Conservation (phyloP, 331 rosid genomes). For the Rhamnella rubrinervis region DNA sequence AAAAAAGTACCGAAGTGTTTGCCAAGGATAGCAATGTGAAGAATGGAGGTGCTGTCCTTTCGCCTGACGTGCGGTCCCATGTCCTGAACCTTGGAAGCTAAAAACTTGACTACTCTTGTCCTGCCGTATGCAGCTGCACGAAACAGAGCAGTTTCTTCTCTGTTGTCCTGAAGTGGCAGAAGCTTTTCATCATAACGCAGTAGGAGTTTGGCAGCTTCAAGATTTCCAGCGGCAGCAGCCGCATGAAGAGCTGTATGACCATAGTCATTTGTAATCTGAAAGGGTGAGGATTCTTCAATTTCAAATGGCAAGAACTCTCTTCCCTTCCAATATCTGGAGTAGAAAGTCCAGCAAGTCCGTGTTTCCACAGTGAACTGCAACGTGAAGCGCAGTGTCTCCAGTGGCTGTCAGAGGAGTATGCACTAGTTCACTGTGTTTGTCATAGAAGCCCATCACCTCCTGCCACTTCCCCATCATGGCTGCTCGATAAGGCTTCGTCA, state of each 20-base stretch:
- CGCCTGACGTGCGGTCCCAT: background rate
- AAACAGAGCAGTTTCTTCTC: too few species aligned
- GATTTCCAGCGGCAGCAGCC: too few species aligned
- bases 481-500: conserved; percentile 9
- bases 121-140: conserved; percentile 4
- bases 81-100: background rate
- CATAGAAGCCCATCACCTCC: background rate
- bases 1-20: conserved; percentile 5
- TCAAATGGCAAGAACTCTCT: too few species aligned
- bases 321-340: background rate
- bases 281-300: background rate
- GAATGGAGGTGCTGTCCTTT: conserved; percentile 1
- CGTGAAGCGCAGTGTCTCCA: conserved; percentile 6
- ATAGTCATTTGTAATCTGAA: background rate
- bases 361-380: conserved; percentile 3
- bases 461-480: conserved; percentile 3
- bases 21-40: conserved; percentile 16
- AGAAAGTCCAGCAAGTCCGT: background rate
- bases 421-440: background rate
- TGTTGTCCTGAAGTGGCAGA: too few species aligned
- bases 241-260: background rate
- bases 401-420: background rate
- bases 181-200: too few species aligned
- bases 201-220: too few species aligned
- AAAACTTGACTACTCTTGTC: background rate